Evolutionary conservation across 2,329 filamentous ascomycete species (phyloP), one percentile per base, ranked within the genome.

Genomic region (Niveomyces coronatus): DNA sequence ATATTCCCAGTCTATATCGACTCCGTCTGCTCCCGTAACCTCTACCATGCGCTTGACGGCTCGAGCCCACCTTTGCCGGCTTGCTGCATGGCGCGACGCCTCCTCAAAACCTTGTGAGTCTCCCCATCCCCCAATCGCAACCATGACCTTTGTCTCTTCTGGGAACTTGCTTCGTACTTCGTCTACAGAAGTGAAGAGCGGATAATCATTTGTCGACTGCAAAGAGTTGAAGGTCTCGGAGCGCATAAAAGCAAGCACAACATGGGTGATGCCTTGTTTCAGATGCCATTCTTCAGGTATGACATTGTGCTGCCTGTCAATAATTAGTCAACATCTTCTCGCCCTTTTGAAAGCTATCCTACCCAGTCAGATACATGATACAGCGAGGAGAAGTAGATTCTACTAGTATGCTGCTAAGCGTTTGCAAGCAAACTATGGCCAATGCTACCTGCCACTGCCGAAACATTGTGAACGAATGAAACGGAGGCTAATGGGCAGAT

Each of bases 61-160:
- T 31, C 63, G 62, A 2, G 80, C 77, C 58, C 81, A 87, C 7
- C 58, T 60, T 43, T 65, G 61, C 13, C 78, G 70, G 1, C 66
- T 69, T 2, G 56, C 47, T 1, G 70, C 63, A 4, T 67, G 65
- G 35, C 62, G 65, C 2, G 76, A 74, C 0, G 70, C 79, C 9
- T 53, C 54, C 0, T 70, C 67, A 49, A 84, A 86, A 0, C 79
- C 81, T 6, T 56, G 53, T 1, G 71, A 77, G 43, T 85, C 78
- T 0, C 80, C 81, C 82, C 82, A 87, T 37, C 82, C 82, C 9
- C 82, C 82, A 45, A 87, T 75, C 15, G 82, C 80, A 26, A 86
- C 67, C 61, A 81, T 70, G 16, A 86, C 57, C 47, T 81, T 78
- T 15, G 78, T 77, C 18, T 63, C 63, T 0, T 57, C 42, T 6